Evolutionary conservation across 345 rosid genomes (phyloP), one percentile per base, ranked within the genome.

Genomic region (Corchorus olitorius): DNA sequence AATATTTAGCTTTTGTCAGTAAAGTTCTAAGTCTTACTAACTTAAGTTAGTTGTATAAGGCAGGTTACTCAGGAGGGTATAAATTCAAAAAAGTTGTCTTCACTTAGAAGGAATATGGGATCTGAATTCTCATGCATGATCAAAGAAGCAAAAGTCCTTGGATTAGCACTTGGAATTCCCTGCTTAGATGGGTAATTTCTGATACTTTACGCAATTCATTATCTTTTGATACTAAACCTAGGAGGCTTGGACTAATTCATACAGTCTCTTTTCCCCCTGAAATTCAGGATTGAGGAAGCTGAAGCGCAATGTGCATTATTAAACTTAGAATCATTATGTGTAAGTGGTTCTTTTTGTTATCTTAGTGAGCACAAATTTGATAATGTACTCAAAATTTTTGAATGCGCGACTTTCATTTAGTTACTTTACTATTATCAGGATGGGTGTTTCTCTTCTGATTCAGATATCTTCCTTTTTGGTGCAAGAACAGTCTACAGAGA

Each of bases 221-320:
- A 61, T 78, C 12, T 50, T 70, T 41, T 54, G 59, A 62, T 17
- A 73, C 73, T 50, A 65, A 60, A 50, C 14, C 66, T n/a, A 52
- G 46, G 27, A 27, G 27, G 27, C 27, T 27, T 27, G 27, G 41
- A 59, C 59, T 50, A n/a, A 53, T n/a, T 61, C 52, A 54, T 37
- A 19, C 34, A 52, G 56, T 45, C 34, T 62, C 43, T 77, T 74
- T 55, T 70, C 8, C 49, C 69, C 65, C 72, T 54, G 16, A 63
- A 66, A 52, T 79, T 79, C 86, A 92, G 97, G 81, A 79, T 93
- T 62, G 99, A 93, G 86, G 99, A 96, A 81, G 98, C 92, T 78
- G 99, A 96, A 83, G 97, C 98, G 0, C 98, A 96, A 55, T 96
- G 98, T 62, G 98, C 99, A 68, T 81, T 90, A 46, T 58, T 96